Evolutionary conservation across 345 rosid genomes (phyloP).

Genomic region (Acer saccharum): DNA sequence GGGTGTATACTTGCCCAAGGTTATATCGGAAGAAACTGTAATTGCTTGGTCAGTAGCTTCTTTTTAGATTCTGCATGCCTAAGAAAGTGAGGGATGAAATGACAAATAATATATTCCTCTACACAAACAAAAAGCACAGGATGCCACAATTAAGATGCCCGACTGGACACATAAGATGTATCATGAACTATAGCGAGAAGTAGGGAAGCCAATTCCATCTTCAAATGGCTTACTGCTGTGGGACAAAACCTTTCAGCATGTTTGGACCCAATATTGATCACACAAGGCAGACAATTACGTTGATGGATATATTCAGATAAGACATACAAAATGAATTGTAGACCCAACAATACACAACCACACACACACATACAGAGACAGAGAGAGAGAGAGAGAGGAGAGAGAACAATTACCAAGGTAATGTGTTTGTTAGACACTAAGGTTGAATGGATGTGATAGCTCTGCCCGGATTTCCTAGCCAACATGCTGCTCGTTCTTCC

Average conservation of each 20-base stretch:
- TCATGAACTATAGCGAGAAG: slow-evolving; percentile 45
- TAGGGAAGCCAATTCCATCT: slow-evolving; percentile 62
- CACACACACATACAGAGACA: too few relatives aligned
- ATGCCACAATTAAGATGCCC: background rate
- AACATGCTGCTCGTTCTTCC: slow-evolving; percentile 66
- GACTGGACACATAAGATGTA: background rate
- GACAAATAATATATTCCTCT: background rate
- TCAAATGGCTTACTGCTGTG: slow-evolving; percentile 57
- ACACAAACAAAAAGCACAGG: background rate
- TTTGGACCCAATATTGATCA: slow-evolving; percentile 72
- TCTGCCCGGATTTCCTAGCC: slow-evolving; percentile 86
- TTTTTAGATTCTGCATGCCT: background rate
- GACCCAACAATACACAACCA: background rate
- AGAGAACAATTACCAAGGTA: slow-evolving; percentile 44
- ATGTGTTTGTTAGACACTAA: slow-evolving; percentile 64
- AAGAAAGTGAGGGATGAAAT: background rate
- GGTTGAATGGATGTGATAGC: slow-evolving; percentile 66
- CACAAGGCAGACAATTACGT: slow-evolving; percentile 15
- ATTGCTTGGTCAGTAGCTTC: slow-evolving; percentile 1
- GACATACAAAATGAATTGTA: background rate
- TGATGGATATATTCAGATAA: background rate
- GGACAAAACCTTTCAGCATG: slow-evolving; percentile 79
- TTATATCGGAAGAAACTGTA: background rate
- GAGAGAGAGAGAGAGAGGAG: too few relatives aligned
- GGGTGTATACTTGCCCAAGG: background rate